Percentiles rank a stretch among this genome's conserved stretches.
Evolutionary conservation across 176 grass and related monocot genomes (phyloP).

Genomic region (Cenchrus americanus): DNA sequence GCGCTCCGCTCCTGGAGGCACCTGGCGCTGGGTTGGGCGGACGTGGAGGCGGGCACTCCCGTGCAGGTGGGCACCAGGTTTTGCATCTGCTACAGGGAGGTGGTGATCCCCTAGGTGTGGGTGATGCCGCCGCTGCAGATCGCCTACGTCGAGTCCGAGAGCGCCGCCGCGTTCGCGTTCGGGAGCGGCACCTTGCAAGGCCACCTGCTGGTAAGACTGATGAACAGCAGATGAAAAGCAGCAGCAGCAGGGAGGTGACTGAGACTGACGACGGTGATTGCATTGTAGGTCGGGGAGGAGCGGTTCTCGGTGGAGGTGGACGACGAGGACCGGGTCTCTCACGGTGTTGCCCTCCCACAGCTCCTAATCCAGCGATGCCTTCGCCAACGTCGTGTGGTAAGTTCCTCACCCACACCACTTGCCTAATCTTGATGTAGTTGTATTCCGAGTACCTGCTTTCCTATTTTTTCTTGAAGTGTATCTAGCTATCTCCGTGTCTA

Average conservation of each 20-base stretch:
- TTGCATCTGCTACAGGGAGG: constrained; percentile 81
- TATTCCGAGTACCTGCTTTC: no score
- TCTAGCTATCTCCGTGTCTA: no score
- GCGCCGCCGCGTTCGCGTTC: constrained; percentile 47
- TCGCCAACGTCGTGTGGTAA: no score
- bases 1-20: constrained; percentile 89
- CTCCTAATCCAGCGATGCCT: no score
- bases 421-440: no score
- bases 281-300: constrained; percentile 76
- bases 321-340: constrained; percentile 67
- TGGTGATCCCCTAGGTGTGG: constrained; percentile 87
- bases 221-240: no score
- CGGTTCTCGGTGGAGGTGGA: constrained; percentile 77
- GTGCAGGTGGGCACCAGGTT: constrained; percentile 61
- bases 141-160: constrained; percentile 54
- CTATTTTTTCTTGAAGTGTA: no score
- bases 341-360: no score
- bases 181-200: constrained; percentile 80
- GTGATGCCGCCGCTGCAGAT: constrained; percentile 93
- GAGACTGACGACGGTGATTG: no score
- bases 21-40: constrained; percentile 67
- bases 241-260: no score
- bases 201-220: constrained; percentile 75
- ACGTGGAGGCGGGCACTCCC: constrained; percentile 53
- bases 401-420: no score